A percentile compares a stretch with the other conserved stretches of the same genome.
Conservation (phyloP, 805 yeast genomes). For the Ascoidea tarda region DNA sequence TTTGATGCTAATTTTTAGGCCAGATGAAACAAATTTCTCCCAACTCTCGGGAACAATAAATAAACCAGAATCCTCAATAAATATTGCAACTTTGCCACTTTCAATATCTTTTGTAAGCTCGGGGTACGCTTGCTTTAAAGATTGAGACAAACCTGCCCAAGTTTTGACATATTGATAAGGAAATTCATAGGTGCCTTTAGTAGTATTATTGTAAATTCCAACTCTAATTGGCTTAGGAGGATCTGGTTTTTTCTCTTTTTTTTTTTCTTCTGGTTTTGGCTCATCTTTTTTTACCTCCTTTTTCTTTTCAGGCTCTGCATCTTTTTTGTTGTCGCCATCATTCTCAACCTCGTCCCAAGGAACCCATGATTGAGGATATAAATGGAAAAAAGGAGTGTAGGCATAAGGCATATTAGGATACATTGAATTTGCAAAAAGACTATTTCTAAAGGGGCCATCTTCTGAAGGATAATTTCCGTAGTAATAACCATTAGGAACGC, state of each 20-base stretch:
- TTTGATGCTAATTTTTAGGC: neutral
- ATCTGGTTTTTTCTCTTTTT: neutral
- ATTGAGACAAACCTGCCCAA: constrained; percentile 4
- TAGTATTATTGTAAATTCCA: neutral
- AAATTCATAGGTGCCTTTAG: constrained; percentile 1
- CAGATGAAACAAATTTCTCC: constrained; percentile 2
- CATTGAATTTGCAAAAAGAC: no score
- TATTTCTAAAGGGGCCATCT: no score
- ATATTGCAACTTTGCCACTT: constrained; percentile 2
- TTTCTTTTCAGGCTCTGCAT: neutral
- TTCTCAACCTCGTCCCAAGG: neutral
- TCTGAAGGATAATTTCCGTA: no score
- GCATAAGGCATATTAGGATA: neutral
- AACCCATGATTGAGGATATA: neutral
- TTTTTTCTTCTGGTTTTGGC: neutral
- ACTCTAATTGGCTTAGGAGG: neutral
- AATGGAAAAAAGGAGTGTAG: neutral
- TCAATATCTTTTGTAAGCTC: constrained; percentile 2
- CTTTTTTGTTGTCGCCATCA: neutral
- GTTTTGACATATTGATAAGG: constrained; percentile 7
- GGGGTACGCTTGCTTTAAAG: constrained; percentile 8
- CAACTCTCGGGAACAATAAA: constrained; percentile 7
- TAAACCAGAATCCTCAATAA: constrained; percentile 1
- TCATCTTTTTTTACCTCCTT: neutral
- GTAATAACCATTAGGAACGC: no score